These are phyloP conservation scores for Quercus phellos DNA, from an alignment of 331 rosid species.

Conservation along the genomic window DNA sequence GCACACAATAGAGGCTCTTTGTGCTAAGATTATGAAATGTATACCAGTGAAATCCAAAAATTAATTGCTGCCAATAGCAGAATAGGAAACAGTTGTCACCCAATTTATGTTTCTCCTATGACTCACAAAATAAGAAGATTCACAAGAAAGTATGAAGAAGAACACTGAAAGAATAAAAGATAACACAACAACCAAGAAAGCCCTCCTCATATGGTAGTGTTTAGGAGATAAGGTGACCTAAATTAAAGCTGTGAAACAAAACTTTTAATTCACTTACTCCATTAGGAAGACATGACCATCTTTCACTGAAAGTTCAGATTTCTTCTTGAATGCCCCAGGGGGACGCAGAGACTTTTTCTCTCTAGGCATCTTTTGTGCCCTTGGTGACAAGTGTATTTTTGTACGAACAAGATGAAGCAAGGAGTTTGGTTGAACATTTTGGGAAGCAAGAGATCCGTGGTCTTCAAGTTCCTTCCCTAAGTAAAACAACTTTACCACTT, in stretches of 20 bases:
- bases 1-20: neutral
- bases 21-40: no score
- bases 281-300: slow-evolving; percentile 89
- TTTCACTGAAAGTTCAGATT: slow-evolving; percentile 85
- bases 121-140: neutral
- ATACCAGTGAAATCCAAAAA: neutral
- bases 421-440: slow-evolving; percentile 82
- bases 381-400: slow-evolving; percentile 61
- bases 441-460: slow-evolving; percentile 61
- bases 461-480: slow-evolving; percentile 82
- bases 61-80: neutral
- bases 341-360: slow-evolving; percentile 83
- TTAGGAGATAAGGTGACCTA: neutral
- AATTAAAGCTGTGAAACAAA: neutral
- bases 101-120: neutral
- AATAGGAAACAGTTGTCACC: neutral
- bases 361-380: slow-evolving; percentile 78
- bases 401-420: slow-evolving; percentile 89
- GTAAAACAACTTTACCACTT: slow-evolving; percentile 66
- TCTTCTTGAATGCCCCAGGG: slow-evolving; percentile 97
- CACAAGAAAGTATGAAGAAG: neutral
- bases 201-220: neutral
- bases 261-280: slow-evolving; percentile 66
- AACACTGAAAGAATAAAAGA: neutral
- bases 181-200: neutral